Evolutionary conservation across 1,284 basidiomycete species (phyloP).

Genomic region (Papiliotrema nemorosa): DNA sequence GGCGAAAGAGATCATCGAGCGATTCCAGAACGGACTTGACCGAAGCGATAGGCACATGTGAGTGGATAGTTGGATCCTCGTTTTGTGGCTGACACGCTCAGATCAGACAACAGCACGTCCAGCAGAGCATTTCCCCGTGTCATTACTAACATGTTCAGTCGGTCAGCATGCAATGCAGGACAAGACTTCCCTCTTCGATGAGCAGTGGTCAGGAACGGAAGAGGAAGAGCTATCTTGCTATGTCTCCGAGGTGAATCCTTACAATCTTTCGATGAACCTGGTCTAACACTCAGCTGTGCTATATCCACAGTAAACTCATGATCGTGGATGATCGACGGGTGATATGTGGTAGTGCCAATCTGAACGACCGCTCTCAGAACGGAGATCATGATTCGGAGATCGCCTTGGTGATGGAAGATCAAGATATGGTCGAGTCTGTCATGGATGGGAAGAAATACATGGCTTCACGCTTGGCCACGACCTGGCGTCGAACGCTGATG

Average conservation of each 20-base stretch:
- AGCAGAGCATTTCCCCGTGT: not conserved
- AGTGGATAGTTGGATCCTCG: slow-evolving; percentile 19
- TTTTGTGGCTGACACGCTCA: slow-evolving; percentile 4
- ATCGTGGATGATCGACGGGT: slow-evolving; percentile 86
- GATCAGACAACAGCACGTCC: slow-evolving; percentile 33
- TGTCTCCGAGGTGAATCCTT: slow-evolving; percentile 76
- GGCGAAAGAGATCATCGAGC: slow-evolving; percentile 61
- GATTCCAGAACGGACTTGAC: slow-evolving; percentile 64
- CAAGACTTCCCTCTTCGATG: slow-evolving; percentile 59
- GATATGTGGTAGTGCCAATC: slow-evolving; percentile 58
- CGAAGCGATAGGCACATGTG: slow-evolving; percentile 32
- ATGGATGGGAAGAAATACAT: slow-evolving; percentile 70
- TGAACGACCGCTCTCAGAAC: slow-evolving; percentile 60
- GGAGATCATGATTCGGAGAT: slow-evolving; percentile 93
- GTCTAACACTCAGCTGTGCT: slow-evolving; percentile 29
- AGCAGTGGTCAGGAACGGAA: slow-evolving; percentile 75
- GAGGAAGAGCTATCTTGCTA: slow-evolving; percentile 76
- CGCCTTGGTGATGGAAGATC: slow-evolving; percentile 78
- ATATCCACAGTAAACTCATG: slow-evolving; percentile 62
- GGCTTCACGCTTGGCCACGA: slow-evolving; percentile 37
- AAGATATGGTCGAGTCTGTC: slow-evolving; percentile 66
- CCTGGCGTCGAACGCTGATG: slow-evolving; percentile 44
- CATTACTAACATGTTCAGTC: slow-evolving; percentile 54
- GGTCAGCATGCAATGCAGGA: slow-evolving; percentile 71
- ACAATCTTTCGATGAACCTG: slow-evolving; percentile 55